Evolutionary conservation across 805 yeast species (phyloP).

Genomic region (Kregervanrija pseudodelftensis): DNA sequence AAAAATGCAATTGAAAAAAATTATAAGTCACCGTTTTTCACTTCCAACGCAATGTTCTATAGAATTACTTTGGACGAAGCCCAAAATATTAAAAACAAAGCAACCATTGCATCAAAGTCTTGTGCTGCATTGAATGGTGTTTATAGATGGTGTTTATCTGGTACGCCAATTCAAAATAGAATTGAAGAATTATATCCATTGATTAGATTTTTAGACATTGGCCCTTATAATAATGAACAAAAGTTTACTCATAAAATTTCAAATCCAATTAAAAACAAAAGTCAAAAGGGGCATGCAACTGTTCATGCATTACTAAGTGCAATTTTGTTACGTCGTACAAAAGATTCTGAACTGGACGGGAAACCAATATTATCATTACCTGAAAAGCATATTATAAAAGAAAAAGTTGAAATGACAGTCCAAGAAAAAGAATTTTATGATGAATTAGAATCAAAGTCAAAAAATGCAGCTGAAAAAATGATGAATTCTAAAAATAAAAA

Average conservation of each 20-base stretch:
- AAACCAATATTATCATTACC: conserved; percentile 70
- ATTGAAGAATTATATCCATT: conserved; percentile 49
- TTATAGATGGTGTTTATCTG: conserved; percentile 46
- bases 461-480: conserved; percentile 42
- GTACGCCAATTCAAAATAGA: conserved; percentile 54
- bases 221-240: conserved; percentile 59
- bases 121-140: conserved; percentile 32
- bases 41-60: conserved; percentile 42
- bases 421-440: conserved; percentile 53
- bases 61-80: conserved; percentile 52
- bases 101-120: conserved; percentile 40
- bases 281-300: conserved; percentile 34
- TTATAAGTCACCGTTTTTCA: conserved; percentile 61
- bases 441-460: conserved; percentile 48
- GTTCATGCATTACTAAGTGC: conserved; percentile 67
- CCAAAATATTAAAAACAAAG: conserved; percentile 45
- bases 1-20: conserved; percentile 28
- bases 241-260: conserved; percentile 52
- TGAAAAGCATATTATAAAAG: conserved; percentile 43
- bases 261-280: conserved; percentile 41
- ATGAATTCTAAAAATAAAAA: conserved; percentile 23
- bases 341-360: conserved; percentile 67
- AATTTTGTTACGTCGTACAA: conserved; percentile 68
- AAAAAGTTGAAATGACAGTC: conserved; percentile 41
- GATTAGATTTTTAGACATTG: conserved; percentile 41